Conservation (phyloP, 2,329 filamentous ascomycete genomes). For the Beauveria sp. region DNA sequence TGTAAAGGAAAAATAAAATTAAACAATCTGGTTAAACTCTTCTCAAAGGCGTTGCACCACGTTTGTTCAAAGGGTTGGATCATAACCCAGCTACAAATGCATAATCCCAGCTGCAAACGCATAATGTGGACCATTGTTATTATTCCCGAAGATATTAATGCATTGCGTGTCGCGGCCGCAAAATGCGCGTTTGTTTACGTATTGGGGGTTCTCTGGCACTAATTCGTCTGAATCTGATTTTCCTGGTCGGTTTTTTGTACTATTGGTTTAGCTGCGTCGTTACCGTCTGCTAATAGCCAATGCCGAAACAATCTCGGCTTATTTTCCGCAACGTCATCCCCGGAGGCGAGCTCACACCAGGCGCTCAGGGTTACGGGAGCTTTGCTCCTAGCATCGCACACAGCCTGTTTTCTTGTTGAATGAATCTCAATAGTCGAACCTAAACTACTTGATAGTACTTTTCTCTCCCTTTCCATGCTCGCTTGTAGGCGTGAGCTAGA, state of each 20-base stretch:
- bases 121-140: slow-evolving; percentile 9
- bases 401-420: no score
- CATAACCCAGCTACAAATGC: neutral
- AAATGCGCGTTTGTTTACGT: neutral
- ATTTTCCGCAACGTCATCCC: neutral
- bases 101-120: neutral
- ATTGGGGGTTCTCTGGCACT: neutral
- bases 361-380: no score
- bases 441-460: no score
- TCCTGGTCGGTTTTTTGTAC: no score
- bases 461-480: no score
- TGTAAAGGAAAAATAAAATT: neutral
- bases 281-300: neutral
- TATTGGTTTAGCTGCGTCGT: neutral
- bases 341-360: neutral
- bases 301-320: neutral
- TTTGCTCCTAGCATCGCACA: no score
- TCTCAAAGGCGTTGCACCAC: neutral
- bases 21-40: neutral
- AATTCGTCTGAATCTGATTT: neutral
- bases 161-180: neutral
- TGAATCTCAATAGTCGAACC: no score
- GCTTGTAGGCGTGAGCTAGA: no score
- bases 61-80: neutral
- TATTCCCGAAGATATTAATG: neutral